A percentile compares a stretch with the other conserved stretches of the same genome.
These are phyloP conservation scores for Naganishia randhawae DNA, from an alignment of 768 basidiomycete genomes.

Conservation along the genomic window DNA sequence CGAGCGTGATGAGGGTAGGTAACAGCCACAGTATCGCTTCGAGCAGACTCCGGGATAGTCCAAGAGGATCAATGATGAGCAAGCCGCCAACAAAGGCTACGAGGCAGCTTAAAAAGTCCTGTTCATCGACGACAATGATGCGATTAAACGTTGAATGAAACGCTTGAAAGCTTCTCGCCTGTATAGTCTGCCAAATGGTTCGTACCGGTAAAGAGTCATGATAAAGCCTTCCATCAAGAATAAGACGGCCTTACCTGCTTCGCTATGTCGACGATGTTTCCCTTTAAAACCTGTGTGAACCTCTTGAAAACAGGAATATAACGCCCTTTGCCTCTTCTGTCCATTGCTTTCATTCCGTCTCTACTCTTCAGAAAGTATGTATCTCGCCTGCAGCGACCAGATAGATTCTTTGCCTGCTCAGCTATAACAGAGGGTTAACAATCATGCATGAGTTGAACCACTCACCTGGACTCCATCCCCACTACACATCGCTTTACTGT, in stretches of 20 bases:
- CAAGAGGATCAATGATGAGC: background rate
- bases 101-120: background rate
- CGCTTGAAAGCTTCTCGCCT: background rate
- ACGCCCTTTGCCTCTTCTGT: background rate
- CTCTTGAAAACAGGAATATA: background rate
- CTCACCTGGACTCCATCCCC: too few relatives aligned
- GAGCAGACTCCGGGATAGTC: background rate
- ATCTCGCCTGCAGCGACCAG: too few relatives aligned
- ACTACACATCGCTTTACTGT: too few relatives aligned
- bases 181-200: background rate
- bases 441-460: too few relatives aligned
- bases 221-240: background rate
- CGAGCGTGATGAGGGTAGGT: constrained; percentile 5
- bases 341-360: too few relatives aligned
- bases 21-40: background rate
- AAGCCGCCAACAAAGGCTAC: background rate
- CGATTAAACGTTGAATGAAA: background rate
- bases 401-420: too few relatives aligned
- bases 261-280: background rate
- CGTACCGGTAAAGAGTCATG: background rate
- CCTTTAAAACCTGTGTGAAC: background rate
- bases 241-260: background rate
- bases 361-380: too few relatives aligned
- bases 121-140: background rate
- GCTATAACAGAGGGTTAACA: too few relatives aligned